Conservation (phyloP, 1,284 basidiomycete genomes). For the Naganishia albida region DNA sequence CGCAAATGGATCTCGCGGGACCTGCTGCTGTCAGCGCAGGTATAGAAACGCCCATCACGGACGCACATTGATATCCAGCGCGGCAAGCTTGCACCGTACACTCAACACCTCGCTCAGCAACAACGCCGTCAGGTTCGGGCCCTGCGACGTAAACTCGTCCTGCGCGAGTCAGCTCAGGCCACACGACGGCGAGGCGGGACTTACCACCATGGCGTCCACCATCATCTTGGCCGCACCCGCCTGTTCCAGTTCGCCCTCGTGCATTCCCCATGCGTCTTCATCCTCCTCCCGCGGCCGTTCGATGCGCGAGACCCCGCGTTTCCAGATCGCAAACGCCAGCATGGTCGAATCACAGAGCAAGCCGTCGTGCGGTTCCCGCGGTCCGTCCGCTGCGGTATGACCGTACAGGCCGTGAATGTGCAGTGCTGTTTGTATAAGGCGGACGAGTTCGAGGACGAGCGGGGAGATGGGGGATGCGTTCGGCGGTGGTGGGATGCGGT, state of each 20-base stretch:
- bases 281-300: neutral
- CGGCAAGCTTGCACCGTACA: conserved; percentile 28
- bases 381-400: neutral
- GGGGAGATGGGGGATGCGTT: neutral
- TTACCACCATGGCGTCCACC: conserved; percentile 15
- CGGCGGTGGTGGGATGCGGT: conserved; percentile 14
- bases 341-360: conserved; percentile 28
- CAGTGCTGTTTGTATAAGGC: conserved; percentile 22
- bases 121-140: conserved; percentile 30
- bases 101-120: conserved; percentile 31
- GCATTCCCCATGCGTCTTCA: conserved; percentile 4
- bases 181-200: neutral
- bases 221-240: conserved; percentile 1
- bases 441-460: conserved; percentile 23
- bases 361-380: conserved; percentile 16
- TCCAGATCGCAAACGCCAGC: conserved; percentile 25
- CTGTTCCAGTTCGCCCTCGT: conserved; percentile 12
- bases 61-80: conserved; percentile 32
- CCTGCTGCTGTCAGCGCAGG: conserved; percentile 1
- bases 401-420: conserved; percentile 28
- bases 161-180: neutral
- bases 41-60: neutral
- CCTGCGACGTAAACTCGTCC: conserved; percentile 24
- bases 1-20: conserved; percentile 31
- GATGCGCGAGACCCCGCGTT: conserved; percentile 4